Evolutionary conservation across 1,284 basidiomycete genomes (phyloP), one percentile per base, ranked within the genome.

Genomic region (Xerocomus nothofagi): DNA sequence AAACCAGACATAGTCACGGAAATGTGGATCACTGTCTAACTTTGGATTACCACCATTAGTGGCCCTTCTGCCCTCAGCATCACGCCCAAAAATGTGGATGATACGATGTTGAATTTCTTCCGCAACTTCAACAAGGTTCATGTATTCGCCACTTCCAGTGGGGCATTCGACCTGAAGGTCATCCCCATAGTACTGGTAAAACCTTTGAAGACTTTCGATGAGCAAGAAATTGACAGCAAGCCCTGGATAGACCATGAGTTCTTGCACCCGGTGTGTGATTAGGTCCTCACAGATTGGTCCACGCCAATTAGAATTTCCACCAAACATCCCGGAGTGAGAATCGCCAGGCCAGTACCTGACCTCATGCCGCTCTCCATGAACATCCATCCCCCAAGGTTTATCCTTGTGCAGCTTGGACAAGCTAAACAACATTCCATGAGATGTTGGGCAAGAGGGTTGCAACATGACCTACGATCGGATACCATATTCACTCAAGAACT

Each of bases 331-430:
- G 29, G 91, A 94, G 64, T 83, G 84, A 2, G 93, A 97, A 68
- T 99, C 96, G 15, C 95, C 97, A 0, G 96, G 94, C 97, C 96
- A 99, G 73, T 98, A 99, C 37, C 84, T 83, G 34, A 98, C 93
- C 62, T 93, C 89, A 66, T 97, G 93, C 42, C 88, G 80, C 59
- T 98, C 82, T 17, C 93, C 95, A 54, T 96, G 83, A 39, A 98
- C 95, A 57, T 93, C 76, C 81, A 98, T 96, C 14, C 87, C 88
- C 91, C 92, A 99, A 12, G 97, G 96, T 54, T 92, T 79, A 15
- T 95, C 87, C 69, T 95, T 85, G 72, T 99, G 96, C 57, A 81
- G 73, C 66, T 93, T 89, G 1, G 93, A 96, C 59, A 97, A 70
- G 2, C 91, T 93, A 57, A 2, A 37, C 21, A 14, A 9, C 6